Base-by-base conservation (phyloP, 768 basidiomycete species). In the Mycena rebaudengoi region DNA sequence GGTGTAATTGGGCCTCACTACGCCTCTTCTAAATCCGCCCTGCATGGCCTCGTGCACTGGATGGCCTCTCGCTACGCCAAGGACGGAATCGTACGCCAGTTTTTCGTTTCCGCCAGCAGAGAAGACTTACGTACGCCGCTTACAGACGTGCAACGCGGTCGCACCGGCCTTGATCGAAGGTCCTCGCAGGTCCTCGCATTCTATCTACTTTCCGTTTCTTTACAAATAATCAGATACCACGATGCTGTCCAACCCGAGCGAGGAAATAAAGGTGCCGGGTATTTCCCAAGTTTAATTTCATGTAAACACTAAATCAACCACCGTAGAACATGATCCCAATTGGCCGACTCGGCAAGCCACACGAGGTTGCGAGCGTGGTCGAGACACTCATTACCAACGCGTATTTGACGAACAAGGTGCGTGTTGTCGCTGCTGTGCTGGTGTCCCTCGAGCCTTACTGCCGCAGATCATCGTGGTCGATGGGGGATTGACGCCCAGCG, bases 401-500 rank as follows among this genome's bases (percentile, higher is more conserved):
- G 14, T 87, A 86, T 50, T 83, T 87, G 81, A 86, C 85, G 20
- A 85, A 87, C 74, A 87, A 87, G 80, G 85, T 83, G 52, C 18
- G 65, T 39, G 18, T 33, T 28, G 26, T 30, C 25, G 5, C 45
- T 26, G 8, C 46, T 33, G 28, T 23, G 6, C 16, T 46, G 6
- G 29, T 8, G 30, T 25, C 54, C 51, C 41, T 51, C 16, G 28
- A 25, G 33, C n/a, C n/a, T n/a, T n/a, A 2, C 26, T n/a, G 11
- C 11, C 35, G 12, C 48, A 85, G 83, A 81, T 84, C 33, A 75
- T 84, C 37, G 81, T 80, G 0, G 82, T 78, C 2, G 84, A 85
- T 62, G 84, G 83, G 18, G 84, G 84, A 1, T 72, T 74, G 76
- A 82, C 82, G 4, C 70, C 78, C 4, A 76, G 78, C n/a, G 80